A percentile compares a stretch with the other conserved stretches of the same genome.
Conservation (phyloP, 2,329 filamentous ascomycete species). For the Neofusicoccum parvum region DNA sequence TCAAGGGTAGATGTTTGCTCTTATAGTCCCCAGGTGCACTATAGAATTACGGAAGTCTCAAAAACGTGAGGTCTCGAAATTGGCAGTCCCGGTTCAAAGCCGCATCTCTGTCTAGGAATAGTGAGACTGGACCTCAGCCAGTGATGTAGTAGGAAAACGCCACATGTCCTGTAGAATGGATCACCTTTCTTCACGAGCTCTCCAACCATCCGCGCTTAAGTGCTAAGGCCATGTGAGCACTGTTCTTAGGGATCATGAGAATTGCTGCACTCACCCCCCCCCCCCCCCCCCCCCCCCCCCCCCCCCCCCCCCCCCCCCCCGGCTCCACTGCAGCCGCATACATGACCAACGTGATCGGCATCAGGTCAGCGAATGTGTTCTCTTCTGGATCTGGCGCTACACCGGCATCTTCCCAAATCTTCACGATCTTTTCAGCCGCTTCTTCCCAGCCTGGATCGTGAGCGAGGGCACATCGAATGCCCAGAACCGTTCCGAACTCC, state of each 20-base stretch:
- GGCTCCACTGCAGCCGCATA: conserved; percentile 59
- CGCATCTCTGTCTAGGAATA: too few relatives aligned
- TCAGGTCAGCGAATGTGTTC: conserved; percentile 44
- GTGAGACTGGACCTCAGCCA: too few relatives aligned
- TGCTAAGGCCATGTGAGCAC: background rate
- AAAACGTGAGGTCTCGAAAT: too few relatives aligned
- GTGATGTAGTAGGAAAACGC: too few relatives aligned
- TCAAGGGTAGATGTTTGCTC: too few relatives aligned
- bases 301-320: too few relatives aligned
- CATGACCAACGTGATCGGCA: conserved; percentile 60
- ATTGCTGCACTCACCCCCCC: conserved; percentile 47
- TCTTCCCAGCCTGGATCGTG: background rate
- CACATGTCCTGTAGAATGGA: too few relatives aligned
- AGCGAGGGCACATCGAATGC: conserved; percentile 22
- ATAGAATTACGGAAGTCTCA: too few relatives aligned
- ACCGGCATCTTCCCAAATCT: conserved; percentile 42
- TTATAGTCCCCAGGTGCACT: too few relatives aligned
- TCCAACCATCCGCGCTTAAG: background rate
- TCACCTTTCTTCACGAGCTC: background rate
- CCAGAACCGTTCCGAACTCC: conserved; percentile 27
- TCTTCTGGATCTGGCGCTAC: conserved; percentile 22
- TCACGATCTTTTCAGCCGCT: conserved; percentile 32
- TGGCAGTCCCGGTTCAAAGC: too few relatives aligned
- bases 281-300: too few relatives aligned
- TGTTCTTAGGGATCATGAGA: too few relatives aligned